Base-by-base conservation (phyloP, 202 grass and related monocot genomes). In the Panicum virgatum region DNA sequence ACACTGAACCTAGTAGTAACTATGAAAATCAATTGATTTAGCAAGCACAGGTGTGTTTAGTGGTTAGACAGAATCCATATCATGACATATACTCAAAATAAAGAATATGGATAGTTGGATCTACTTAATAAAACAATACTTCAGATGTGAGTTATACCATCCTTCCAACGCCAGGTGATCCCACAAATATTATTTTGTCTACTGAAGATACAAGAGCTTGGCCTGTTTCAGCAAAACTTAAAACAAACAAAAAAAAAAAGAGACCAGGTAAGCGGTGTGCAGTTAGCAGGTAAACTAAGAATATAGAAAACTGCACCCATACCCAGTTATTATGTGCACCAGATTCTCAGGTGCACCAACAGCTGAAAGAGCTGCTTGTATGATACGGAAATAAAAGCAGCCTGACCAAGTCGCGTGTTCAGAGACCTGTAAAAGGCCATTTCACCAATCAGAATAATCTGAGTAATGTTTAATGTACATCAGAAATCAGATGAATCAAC, bases 151-250 rank as follows among this genome's bases (percentile, higher is more conserved):
- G 42, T 11, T 46, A 86, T 96, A 99, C 93, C 96, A 96, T 99
- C 86, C 83, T 99, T 78, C 96, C 93, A 32, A 99, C 92, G 30
- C 96, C 89, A 86, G 96, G 96, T 65, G 96, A 99, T 78, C 96
- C 96, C 88, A 99, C 96, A 92, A 99, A 99, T 86, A 96, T 99
- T 69, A 96, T 96, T 89, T 99, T 99, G 87, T 99, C 96, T 10
- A 90, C 91, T 54, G 96, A 96, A 69, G 96, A 96, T 54, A 99
- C 93, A 84, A 99, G 93, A 77, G 96, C 89, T 83, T 99, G 96
- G 79, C 93, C 96, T 51, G 93, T 99, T 94, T 94, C 96, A 5
- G 91, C 93, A 90, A 94, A 99, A 84, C 96, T 99, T 79, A 53
- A 73, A 20, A 25, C 37, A 83, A 72, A 27, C n/a, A n/a, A 66